phyloP scores from a whole-genome alignment of 108 stramenopile genomes.

The Pelagomonas calceolata region DNA sequence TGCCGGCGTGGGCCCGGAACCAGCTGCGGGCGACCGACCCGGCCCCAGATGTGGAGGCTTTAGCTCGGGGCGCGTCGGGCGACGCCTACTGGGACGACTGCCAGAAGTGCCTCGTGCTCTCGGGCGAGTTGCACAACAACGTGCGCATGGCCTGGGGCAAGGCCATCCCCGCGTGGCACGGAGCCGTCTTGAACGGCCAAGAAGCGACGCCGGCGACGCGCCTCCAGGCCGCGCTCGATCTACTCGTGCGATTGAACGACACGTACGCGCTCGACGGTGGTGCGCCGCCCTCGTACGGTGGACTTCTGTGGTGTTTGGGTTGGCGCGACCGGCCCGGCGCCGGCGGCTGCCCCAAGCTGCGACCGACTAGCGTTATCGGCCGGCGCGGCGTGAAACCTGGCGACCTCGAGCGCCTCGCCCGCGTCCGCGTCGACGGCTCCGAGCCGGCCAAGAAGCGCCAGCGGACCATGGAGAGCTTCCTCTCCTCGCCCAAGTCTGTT shows the following conservation, averaged over 20 bases:
- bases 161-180: constrained; percentile 47
- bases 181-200: not conserved
- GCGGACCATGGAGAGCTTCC: too few relatives aligned
- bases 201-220: not conserved
- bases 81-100: constrained; percentile 54
- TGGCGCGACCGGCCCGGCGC: constrained; percentile 50
- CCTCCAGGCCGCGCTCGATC: constrained; percentile 29
- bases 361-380: too few relatives aligned
- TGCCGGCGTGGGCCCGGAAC: constrained; percentile 37
- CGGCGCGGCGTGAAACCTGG: too few relatives aligned
- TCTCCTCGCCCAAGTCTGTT: too few relatives aligned
- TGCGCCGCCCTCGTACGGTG: constrained; percentile 58
- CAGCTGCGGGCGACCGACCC: constrained; percentile 27
- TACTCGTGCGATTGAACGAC: constrained; percentile 50
- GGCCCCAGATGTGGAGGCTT: constrained; percentile 8
- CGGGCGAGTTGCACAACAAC: constrained; percentile 69
- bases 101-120: constrained; percentile 49
- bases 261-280: constrained; percentile 61
- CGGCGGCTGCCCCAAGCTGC: constrained; percentile 14
- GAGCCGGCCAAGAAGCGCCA: too few relatives aligned
- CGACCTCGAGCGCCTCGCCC: too few relatives aligned
- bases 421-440: too few relatives aligned
- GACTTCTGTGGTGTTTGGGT: constrained; percentile 62
- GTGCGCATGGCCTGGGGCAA: constrained; percentile 71
- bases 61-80: constrained; percentile 22